Base-by-base conservation (phyloP, 2,329 filamentous ascomycete genomes). In the Paradendryphiella salina region DNA sequence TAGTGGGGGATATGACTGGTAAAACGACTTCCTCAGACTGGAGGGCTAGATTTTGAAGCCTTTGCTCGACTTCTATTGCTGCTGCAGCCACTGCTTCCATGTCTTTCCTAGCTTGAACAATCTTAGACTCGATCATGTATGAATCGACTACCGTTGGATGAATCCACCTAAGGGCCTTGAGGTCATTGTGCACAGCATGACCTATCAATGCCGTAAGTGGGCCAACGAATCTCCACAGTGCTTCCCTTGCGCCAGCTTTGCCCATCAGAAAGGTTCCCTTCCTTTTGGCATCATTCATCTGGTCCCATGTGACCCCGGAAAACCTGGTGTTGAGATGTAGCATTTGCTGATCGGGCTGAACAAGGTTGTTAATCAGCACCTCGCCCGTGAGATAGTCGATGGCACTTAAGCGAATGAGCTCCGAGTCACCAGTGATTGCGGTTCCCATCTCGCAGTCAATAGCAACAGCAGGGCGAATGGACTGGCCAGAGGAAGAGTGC, bases 361-460 rank as follows among this genome's bases (percentile, higher is more conserved):
- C 80, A 1, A 84, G 71, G 5, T 67, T 73, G 61, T 84, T 77
- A 23, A 84, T 62, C 1, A 84, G 74, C 9, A 78, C 59, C 11
- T 75, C 60, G 3, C 75, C 72, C 0, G 77, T 75, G 60, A 82
- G 81, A 59, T 79, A 81, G 11, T 60, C 81, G 20, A 84, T 60
- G 1, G 77, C 61, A 0, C 77, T 78, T 1, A 84, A 34, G 3
- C 80, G 79, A 50, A 84, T 81, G 6, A 84, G 66, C 53, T 83
- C 80, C 0, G 68, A 64, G 8, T 83, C 79, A 5, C 77, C 75
- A 4, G 67, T 67, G 7, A 59, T 56, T 1, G 77, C 69, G 0
- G 71, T 75, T 13, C 81, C 80, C 79, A 83, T 83, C 56, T 84
- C 81, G 54, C 81, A 83, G 53, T 83, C 80, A 3, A 84, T 66